Conservation (phyloP, 441 rosid genomes). For the Pelargonium cotyledonis region DNA sequence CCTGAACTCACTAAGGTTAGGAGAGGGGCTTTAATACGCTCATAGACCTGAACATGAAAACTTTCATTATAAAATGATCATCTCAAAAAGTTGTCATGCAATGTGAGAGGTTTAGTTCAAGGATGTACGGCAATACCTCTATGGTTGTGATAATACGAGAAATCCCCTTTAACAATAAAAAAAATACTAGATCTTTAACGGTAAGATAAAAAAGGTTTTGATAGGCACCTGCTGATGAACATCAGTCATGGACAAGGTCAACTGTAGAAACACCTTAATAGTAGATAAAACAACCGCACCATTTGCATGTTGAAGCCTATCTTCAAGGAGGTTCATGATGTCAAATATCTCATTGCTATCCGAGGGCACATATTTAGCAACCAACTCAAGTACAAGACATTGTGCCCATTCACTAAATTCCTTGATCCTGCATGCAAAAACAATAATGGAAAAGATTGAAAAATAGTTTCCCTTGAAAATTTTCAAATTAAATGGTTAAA, state of each 20-base stretch:
- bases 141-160: conserved; percentile 10
- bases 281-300: conserved; percentile 97
- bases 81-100: conserved; percentile 13
- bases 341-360: conserved; percentile 92
- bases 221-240: conserved; percentile 86
- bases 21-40: conserved; percentile 94
- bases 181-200: not conserved
- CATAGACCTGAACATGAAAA: conserved; percentile 61
- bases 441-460: conserved; percentile 5
- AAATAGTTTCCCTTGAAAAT: not conserved
- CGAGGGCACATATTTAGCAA: conserved; percentile 76
- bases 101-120: conserved; percentile 7
- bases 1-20: conserved; percentile 96
- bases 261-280: conserved; percentile 72
- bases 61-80: conserved; percentile 19
- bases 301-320: conserved; percentile 99
- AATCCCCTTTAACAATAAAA: not conserved
- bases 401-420: conserved; percentile 97
- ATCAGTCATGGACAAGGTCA: conserved; percentile 90
- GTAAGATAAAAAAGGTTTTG: conserved; percentile 10
- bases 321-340: conserved; percentile 97
- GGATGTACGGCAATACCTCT: not conserved
- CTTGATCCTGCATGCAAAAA: conserved; percentile 58
- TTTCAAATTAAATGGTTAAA: conserved; percentile 7
- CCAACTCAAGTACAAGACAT: conserved; percentile 90